Base-by-base conservation (phyloP, 768 basidiomycete genomes). In the Mycena epipterygia region DNA sequence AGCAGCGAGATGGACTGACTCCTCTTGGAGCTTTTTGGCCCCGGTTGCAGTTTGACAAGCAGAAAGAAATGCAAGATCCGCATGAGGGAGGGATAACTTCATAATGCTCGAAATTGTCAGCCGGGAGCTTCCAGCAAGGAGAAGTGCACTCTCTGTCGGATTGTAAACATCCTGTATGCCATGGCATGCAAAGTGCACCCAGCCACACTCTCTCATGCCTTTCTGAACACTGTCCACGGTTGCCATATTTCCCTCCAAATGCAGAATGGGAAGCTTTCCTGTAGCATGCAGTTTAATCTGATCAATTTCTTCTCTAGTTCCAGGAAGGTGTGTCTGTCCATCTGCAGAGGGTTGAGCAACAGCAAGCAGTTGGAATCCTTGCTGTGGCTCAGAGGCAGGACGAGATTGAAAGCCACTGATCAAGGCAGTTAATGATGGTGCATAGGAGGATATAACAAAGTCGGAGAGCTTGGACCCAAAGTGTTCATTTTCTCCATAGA, bases 1-100 rank as follows among this genome's bases (percentile, higher is more conserved):
- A n/a, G n/a, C n/a, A n/a, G n/a, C n/a, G n/a, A n/a, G n/a, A n/a
- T n/a, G n/a, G n/a, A n/a, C n/a, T n/a, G n/a, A n/a, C n/a, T n/a
- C n/a, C n/a, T n/a, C n/a, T n/a, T n/a, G n/a, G n/a, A n/a, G n/a
- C n/a, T n/a, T n/a, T 0, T 73, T 51, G 33, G 79, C 77, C 0
- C 84, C 82, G 42, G 69, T 79, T 1, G 83, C 84, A 4, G 82
- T 87, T 63, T 87, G 79, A 62, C 86, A 88, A 0, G 86, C 86
- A 7, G 86, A 85, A 5, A 88, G 79, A 73, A 86, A 84, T 0
- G 81, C 86, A 51, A 87, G 77, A 37, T 78, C 73, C 25, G 79
- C 76, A 66, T 70, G 16, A 17, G 74, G 72, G 67, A 82, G 59
- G 57, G 74, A 41, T 8, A 72, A 70, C 63, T 41, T 65, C 33